Evolutionary conservation across 768 basidiomycete genomes (phyloP).

Genomic region (Ramaria sp.): DNA sequence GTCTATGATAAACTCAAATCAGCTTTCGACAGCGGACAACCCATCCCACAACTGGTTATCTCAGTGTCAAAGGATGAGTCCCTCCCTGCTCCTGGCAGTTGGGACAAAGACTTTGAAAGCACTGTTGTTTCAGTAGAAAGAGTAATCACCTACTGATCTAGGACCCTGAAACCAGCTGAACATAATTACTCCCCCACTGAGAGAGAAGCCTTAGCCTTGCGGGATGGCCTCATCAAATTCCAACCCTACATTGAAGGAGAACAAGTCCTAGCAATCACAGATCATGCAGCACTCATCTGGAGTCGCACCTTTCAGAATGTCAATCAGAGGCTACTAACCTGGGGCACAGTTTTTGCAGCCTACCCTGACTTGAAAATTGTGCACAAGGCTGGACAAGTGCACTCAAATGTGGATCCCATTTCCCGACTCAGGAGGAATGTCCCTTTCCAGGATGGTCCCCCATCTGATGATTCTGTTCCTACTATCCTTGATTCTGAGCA

Average conservation of each 20-base stretch:
- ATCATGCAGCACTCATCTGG: conserved; percentile 12
- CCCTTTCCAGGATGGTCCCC: background rate
- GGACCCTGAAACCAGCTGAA: conserved; percentile 12
- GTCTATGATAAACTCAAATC: conserved; percentile 11
- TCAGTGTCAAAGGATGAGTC: conserved; percentile 10
- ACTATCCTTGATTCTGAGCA: background rate
- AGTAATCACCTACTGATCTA: conserved; percentile 11
- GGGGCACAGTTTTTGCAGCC: conserved; percentile 8
- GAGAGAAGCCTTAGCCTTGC: conserved; percentile 10
- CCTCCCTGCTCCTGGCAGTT: conserved; percentile 20
- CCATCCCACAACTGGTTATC: conserved; percentile 9
- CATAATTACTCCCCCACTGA: conserved; percentile 12
- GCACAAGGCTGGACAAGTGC: conserved; percentile 10
- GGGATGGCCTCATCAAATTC: conserved; percentile 13
- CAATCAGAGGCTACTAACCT: conserved; percentile 9
- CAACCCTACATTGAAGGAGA: conserved; percentile 13
- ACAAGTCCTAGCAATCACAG: conserved; percentile 9
- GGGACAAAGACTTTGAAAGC: conserved; percentile 14
- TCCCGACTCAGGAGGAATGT: conserved; percentile 1
- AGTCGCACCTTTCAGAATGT: conserved; percentile 11
- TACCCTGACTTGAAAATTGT: conserved; percentile 9
- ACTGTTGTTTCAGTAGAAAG: conserved; percentile 10
- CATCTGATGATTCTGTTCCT: background rate
- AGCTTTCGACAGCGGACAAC: conserved; percentile 1
- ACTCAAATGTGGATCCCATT: conserved; percentile 12